phyloP scores from a whole-genome alignment of 2,329 filamentous ascomycete genomes.

The Exophiala bonariae region DNA sequence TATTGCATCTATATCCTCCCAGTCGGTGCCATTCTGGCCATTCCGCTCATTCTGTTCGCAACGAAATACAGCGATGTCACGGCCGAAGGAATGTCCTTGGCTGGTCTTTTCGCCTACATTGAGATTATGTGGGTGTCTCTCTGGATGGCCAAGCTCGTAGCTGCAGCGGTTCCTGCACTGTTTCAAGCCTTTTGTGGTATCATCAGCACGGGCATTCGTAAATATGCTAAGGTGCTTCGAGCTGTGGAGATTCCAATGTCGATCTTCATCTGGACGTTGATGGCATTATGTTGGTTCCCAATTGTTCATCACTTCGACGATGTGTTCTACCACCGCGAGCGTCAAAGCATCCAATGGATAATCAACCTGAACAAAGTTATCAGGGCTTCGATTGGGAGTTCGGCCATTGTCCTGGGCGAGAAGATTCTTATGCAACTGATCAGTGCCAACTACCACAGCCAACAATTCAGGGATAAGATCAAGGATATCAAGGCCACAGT shows the following conservation, averaged over 20 bases:
- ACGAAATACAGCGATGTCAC: not conserved
- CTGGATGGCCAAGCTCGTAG: constrained; percentile 3
- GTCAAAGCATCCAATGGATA: not conserved
- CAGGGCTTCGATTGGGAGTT: not conserved
- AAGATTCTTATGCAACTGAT: constrained; percentile 3
- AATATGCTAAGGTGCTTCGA: constrained; percentile 1
- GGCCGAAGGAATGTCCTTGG: not conserved
- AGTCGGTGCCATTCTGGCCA: not conserved
- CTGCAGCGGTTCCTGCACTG: constrained; percentile 1
- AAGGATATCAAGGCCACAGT: constrained; percentile 4
- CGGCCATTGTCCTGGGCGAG: not conserved
- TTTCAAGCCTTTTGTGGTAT: constrained; percentile 1
- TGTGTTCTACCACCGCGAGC: not conserved
- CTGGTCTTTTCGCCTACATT: constrained; percentile 1
- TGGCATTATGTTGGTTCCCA: constrained; percentile 3
- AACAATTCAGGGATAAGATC: constrained; percentile 1
- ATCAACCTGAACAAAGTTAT: not conserved
- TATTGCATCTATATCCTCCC: constrained; percentile 2
- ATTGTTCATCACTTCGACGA: not conserved
- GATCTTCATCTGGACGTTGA: not conserved
- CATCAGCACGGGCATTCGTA: not conserved
- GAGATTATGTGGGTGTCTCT: constrained; percentile 4
- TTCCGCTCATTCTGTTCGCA: not conserved
- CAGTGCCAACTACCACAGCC: not conserved
- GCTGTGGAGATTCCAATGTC: constrained; percentile 1